Evolutionary conservation across 345 rosid species (phyloP).

Genomic region (Iberis pinnata): DNA sequence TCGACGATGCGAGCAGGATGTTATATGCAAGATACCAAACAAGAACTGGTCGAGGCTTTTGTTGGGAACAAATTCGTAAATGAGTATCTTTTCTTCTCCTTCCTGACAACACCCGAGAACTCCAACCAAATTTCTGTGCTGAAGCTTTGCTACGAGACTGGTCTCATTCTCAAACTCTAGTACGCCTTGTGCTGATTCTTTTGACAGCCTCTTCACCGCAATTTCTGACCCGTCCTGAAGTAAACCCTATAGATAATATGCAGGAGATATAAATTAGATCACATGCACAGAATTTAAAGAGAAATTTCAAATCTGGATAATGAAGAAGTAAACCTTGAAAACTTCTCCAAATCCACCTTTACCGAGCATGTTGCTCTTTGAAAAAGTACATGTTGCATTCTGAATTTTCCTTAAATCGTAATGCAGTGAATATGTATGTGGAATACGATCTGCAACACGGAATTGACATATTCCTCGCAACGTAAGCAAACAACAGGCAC

Average conservation of each 20-base stretch:
- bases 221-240: constrained; percentile 14
- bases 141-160: constrained; percentile 15
- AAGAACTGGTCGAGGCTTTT: not conserved
- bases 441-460: not conserved
- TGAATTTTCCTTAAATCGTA: constrained; percentile 5
- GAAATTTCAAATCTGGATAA: too few relatives aligned
- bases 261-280: too few relatives aligned
- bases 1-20: not conserved
- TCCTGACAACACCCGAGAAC: constrained; percentile 22
- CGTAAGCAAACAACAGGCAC: not conserved
- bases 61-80: constrained; percentile 13
- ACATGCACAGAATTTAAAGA: too few relatives aligned
- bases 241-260: constrained; percentile 1
- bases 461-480: too few relatives aligned
- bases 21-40: not conserved
- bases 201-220: constrained; percentile 20
- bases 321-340: constrained; percentile 4
- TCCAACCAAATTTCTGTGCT: constrained; percentile 17
- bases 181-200: constrained; percentile 24
- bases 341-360: not conserved
- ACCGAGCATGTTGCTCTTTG: constrained; percentile 6
- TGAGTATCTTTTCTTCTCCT: constrained; percentile 24
- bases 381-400: constrained; percentile 17
- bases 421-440: not conserved
- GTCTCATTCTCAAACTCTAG: constrained; percentile 25